These are phyloP conservation scores for Pilaira anomala DNA, from an alignment of 192 early-diverging fungal species.

Conservation along the genomic window DNA sequence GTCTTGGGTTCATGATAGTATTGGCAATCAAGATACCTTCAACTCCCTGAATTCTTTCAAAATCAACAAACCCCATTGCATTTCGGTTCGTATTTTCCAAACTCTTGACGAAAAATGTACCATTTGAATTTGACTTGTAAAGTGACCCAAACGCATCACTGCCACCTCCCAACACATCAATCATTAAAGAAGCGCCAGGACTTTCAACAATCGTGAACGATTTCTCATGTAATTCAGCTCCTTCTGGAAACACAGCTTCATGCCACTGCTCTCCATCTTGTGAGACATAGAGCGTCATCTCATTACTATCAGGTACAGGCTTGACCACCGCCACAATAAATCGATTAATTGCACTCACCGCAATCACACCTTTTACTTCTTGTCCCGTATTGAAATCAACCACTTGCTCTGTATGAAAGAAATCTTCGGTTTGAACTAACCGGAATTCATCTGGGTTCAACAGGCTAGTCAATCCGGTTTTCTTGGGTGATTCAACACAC, in stretches of 20 bases:
- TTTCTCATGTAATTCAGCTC: constrained; percentile 48
- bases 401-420: constrained; percentile 54
- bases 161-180: constrained; percentile 62
- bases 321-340: constrained; percentile 72
- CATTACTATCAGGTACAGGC: constrained; percentile 24
- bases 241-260: constrained; percentile 48
- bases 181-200: constrained; percentile 57
- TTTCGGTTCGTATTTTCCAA: constrained; percentile 83
- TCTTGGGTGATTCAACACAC: constrained; percentile 55
- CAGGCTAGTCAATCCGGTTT: constrained; percentile 23
- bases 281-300: constrained; percentile 33
- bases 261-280: constrained; percentile 40
- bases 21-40: constrained; percentile 87
- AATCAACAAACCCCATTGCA: constrained; percentile 74
- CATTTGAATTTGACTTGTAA: constrained; percentile 85
- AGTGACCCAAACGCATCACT: constrained; percentile 60
- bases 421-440: constrained; percentile 76
- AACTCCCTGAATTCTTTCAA: constrained; percentile 81
- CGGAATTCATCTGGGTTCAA: constrained; percentile 33
- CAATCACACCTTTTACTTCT: constrained; percentile 66
- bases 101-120: constrained; percentile 77
- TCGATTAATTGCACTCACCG: constrained; percentile 64
- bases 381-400: constrained; percentile 57
- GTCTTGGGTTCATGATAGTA: constrained; percentile 75
- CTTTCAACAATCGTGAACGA: constrained; percentile 89